A percentile compares a stretch with the other conserved stretches of the same genome.
These are phyloP conservation scores for Aspergillus sp. DNA, from an alignment of 2,329 filamentous ascomycete species.

Conservation along the genomic window DNA sequence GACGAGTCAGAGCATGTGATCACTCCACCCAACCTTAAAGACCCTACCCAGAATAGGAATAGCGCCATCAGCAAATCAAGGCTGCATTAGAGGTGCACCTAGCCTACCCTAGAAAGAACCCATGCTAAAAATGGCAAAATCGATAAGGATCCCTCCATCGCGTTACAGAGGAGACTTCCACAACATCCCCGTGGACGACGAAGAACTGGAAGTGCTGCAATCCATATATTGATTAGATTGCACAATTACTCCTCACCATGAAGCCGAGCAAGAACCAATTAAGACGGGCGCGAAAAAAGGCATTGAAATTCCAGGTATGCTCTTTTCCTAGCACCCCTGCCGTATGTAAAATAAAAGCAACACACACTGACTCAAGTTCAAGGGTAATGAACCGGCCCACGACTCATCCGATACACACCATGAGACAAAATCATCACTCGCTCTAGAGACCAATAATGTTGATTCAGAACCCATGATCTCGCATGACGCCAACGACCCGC, in stretches of 20 bases:
- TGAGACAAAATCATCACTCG: conserved; percentile 13
- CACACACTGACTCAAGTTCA: conserved; percentile 19
- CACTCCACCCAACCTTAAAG: too few species aligned
- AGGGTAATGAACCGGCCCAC: conserved; percentile 27
- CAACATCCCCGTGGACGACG: not conserved
- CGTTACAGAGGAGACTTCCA: not conserved
- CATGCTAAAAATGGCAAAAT: not conserved
- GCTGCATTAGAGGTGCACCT: not conserved
- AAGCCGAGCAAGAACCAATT: conserved; percentile 95
- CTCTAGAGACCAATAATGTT: conserved; percentile 32
- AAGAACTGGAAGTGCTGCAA: not conserved
- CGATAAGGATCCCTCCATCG: too few species aligned
- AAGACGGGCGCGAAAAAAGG: conserved; percentile 91
- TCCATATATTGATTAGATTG: not conserved
- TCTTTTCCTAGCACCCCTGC: not conserved
- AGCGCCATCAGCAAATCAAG: not conserved
- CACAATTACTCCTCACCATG: conserved; percentile 18
- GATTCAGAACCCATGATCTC: conserved; percentile 49
- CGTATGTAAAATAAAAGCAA: not conserved
- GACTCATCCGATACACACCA: conserved; percentile 8
- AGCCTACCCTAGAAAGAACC: not conserved
- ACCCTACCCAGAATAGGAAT: not conserved
- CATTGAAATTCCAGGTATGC: conserved; percentile 69
- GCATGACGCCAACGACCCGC: conserved; percentile 68
- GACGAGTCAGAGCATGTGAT: too few species aligned